phyloP scores from a whole-genome alignment of 371 early-diverging fungal genomes.

The Syncephalis plumigaleata region DNA sequence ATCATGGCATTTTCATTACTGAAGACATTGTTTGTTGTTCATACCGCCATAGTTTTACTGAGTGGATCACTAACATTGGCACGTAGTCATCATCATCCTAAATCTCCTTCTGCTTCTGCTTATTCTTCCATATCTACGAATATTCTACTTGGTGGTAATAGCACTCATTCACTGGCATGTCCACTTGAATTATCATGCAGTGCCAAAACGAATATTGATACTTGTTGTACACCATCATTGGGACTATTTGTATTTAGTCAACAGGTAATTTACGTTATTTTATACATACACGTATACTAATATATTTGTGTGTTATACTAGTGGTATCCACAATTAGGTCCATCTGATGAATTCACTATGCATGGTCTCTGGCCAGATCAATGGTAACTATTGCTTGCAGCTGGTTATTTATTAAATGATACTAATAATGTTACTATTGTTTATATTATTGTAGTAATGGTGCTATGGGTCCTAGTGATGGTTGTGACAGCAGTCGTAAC shows the following conservation, averaged over 20 bases:
- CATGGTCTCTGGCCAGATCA: constrained; percentile 75
- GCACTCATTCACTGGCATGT: too few species aligned
- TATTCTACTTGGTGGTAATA: too few species aligned
- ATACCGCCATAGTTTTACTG: too few species aligned
- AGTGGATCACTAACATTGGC: too few species aligned
- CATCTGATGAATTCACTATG: constrained; percentile 30
- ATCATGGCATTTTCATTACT: too few species aligned
- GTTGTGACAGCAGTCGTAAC: constrained; percentile 42
- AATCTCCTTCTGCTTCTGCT: too few species aligned
- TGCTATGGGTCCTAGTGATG: constrained; percentile 26
- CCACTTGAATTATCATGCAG: constrained; percentile 20
- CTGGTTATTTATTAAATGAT: constrained; percentile 3
- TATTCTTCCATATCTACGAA: too few species aligned
- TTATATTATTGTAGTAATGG: constrained; percentile 15
- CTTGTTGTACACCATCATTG: constrained; percentile 42
- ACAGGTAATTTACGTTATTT: constrained; percentile 6
- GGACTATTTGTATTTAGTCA: constrained; percentile 36
- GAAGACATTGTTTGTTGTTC: too few species aligned
- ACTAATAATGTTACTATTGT: constrained; percentile 5
- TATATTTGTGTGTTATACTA: constrained; percentile 5
- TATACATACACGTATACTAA: neutral
- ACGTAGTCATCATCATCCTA: too few species aligned
- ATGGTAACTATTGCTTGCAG: constrained; percentile 19
- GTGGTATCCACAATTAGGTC: constrained; percentile 32
- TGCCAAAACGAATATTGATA: constrained; percentile 15